phyloP scores from a whole-genome alignment of 2,329 filamentous ascomycete genomes.

The Zopfia rhizophila region DNA sequence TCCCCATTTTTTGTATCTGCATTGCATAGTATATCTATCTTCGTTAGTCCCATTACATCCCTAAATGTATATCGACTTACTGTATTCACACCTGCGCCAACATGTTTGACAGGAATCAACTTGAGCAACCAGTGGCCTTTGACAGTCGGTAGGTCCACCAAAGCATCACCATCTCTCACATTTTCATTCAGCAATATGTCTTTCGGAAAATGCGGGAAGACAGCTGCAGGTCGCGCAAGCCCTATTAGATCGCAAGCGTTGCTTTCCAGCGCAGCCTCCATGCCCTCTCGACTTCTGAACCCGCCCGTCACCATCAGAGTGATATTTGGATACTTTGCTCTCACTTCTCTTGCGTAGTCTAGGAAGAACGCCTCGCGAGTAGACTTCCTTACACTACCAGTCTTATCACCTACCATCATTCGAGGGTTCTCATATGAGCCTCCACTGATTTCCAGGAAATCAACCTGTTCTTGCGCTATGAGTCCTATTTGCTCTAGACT shows the following conservation, averaged over 20 bases:
- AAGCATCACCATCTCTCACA: conserved; percentile 20
- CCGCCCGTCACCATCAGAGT: conserved; percentile 69
- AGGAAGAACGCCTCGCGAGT: conserved; percentile 74
- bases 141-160: conserved; percentile 5
- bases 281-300: conserved; percentile 63
- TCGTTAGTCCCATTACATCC: conserved; percentile 1
- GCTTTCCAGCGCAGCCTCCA: conserved; percentile 64
- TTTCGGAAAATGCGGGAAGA: conserved; percentile 18
- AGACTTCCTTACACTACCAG: conserved; percentile 55
- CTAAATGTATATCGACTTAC: conserved; percentile 4
- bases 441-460: conserved; percentile 76
- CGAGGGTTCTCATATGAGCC: conserved; percentile 55
- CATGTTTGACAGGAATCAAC: conserved; percentile 3
- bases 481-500: conserved; percentile 68
- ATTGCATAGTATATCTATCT: conserved; percentile 15
- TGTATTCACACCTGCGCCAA: conserved; percentile 9
- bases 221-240: conserved; percentile 24
- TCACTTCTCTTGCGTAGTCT: conserved; percentile 67
- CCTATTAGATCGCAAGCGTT: conserved; percentile 30
- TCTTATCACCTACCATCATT: conserved; percentile 13
- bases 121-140: conserved; percentile 5
- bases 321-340: conserved; percentile 40
- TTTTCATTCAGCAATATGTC: conserved; percentile 23
- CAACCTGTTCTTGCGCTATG: conserved; percentile 63
- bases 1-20: conserved; percentile 17